Evolutionary conservation across 108 stramenopile genomes (phyloP).

Genomic region (Cyclostephanos tholiformis): DNA sequence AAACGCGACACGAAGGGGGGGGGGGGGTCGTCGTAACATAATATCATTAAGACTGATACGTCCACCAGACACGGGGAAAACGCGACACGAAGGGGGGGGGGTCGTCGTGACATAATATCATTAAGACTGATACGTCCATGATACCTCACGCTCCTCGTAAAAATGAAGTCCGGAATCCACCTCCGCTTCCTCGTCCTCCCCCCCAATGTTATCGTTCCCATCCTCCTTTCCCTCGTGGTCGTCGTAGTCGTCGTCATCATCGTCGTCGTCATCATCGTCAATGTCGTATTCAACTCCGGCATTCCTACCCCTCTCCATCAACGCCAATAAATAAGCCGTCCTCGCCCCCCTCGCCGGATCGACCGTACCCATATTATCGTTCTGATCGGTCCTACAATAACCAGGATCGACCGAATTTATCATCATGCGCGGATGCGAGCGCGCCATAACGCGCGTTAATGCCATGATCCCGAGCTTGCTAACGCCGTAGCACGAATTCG

Average conservation of each 20-base stretch:
- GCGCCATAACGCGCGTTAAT: constrained; percentile 60
- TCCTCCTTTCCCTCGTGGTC: constrained; percentile 23
- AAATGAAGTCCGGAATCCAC: constrained; percentile 51
- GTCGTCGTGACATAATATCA: neutral
- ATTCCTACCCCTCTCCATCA: constrained; percentile 38
- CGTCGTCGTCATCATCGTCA: constrained; percentile 19
- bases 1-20: too few species aligned
- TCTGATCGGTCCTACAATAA: constrained; percentile 83
- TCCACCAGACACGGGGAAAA: constrained; percentile 26
- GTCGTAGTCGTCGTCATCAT: constrained; percentile 27
- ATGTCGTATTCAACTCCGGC: constrained; percentile 25
- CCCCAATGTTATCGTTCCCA: neutral
- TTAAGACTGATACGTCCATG: constrained; percentile 49
- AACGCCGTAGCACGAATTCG: constrained; percentile 79
- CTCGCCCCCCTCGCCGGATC: constrained; percentile 69
- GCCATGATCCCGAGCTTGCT: constrained; percentile 83
- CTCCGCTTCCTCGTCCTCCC: constrained; percentile 19
- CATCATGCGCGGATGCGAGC: constrained; percentile 51
- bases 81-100: too few species aligned
- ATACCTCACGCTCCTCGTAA: constrained; percentile 47
- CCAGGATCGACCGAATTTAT: constrained; percentile 67
- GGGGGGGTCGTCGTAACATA: too few species aligned
- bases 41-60: constrained; percentile 34
- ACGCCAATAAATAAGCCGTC: constrained; percentile 66
- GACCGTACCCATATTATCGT: constrained; percentile 62